phyloP scores from a whole-genome alignment of 2,329 filamentous ascomycete genomes.

The Xylariaceae sp. region DNA sequence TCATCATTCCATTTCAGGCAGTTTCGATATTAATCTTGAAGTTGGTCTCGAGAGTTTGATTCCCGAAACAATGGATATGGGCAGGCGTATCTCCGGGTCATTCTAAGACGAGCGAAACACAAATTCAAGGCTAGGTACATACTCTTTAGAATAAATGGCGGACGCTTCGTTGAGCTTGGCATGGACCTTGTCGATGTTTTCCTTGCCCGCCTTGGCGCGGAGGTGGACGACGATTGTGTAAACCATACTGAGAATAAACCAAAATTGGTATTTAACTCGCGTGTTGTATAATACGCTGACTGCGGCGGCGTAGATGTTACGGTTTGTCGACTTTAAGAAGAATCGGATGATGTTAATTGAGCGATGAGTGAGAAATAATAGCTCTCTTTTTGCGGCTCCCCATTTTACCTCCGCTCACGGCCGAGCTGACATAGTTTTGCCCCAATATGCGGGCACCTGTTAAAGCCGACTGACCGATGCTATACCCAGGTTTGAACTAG shows the following conservation, averaged over 20 bases:
- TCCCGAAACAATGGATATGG: background rate
- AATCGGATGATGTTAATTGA: background rate
- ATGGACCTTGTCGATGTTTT: constrained; percentile 66
- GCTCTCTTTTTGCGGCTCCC: background rate
- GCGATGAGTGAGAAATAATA: too few relatives aligned
- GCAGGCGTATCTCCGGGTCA: background rate
- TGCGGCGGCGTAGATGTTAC: background rate
- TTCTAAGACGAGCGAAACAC: background rate
- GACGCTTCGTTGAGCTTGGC: constrained; percentile 77
- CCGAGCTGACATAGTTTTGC: background rate
- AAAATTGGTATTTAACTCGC: background rate
- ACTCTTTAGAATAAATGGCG: constrained; percentile 68
- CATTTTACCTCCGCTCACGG: background rate
- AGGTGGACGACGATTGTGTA: constrained; percentile 72
- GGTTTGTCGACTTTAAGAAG: too few relatives aligned
- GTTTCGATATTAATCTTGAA: too few relatives aligned
- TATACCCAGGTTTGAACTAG: background rate
- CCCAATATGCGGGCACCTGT: background rate
- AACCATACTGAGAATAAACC: constrained; percentile 52
- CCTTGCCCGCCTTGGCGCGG: constrained; percentile 67
- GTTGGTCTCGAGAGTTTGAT: background rate
- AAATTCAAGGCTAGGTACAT: background rate
- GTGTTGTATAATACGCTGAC: too few relatives aligned
- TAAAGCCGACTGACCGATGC: background rate
- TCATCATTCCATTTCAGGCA: background rate